phyloP scores from a whole-genome alignment of 257 asterid genomes.

The Catharanthus roseus region DNA sequence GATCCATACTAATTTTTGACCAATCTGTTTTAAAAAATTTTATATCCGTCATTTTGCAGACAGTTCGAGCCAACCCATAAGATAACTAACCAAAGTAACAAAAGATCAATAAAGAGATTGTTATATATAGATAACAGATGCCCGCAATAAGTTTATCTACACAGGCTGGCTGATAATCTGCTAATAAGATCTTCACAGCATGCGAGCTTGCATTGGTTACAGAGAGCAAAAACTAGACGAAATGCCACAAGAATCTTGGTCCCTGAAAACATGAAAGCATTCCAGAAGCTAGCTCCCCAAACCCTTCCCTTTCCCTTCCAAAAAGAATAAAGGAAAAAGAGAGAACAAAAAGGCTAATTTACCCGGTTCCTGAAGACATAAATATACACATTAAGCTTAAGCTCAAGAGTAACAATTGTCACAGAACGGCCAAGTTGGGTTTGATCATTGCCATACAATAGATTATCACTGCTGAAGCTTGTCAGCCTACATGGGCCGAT shows the following conservation, averaged over 20 bases:
- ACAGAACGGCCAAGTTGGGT: background rate
- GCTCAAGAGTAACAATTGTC: background rate
- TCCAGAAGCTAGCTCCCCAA: background rate
- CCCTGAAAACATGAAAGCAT: background rate
- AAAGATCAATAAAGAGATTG: background rate
- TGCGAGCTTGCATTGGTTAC: background rate
- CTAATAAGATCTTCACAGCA: slow-evolving; percentile 1
- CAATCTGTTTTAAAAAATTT: too few relatives aligned
- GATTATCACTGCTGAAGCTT: slow-evolving; percentile 2
- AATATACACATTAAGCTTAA: background rate
- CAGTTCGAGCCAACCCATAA: too few relatives aligned
- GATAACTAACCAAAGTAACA: too few relatives aligned
- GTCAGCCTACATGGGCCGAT: slow-evolving; percentile 32
- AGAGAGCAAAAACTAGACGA: background rate
- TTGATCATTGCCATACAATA: background rate
- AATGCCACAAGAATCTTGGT: background rate
- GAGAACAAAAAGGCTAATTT: background rate
- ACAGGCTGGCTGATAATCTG: background rate
- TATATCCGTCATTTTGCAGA: too few relatives aligned
- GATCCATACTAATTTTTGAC: too few relatives aligned
- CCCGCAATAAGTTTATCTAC: background rate
- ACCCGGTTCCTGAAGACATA: background rate
- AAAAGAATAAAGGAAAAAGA: background rate
- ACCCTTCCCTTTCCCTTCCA: background rate
- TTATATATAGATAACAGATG: background rate